Percentiles rank a stretch among this genome's conserved stretches.
These are phyloP conservation scores for Gossypioides kirkii DNA, from an alignment of 345 rosid species.

Conservation along the genomic window DNA sequence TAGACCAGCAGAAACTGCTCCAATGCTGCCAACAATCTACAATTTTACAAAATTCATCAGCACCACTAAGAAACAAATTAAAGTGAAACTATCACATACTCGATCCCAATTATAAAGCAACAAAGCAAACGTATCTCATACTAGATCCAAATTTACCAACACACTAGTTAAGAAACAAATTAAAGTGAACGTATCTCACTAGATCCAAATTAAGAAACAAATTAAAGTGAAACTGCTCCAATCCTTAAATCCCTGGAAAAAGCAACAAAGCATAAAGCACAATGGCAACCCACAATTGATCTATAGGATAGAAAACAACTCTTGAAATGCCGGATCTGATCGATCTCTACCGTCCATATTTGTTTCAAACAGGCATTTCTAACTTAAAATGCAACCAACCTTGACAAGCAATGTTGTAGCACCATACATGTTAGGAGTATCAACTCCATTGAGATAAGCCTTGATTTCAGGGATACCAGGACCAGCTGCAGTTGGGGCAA, in stretches of 20 bases:
- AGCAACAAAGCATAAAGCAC: background rate
- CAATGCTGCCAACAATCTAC: conserved; percentile 86
- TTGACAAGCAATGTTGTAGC: conserved; percentile 71
- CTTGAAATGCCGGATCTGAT: background rate
- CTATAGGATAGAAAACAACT: background rate
- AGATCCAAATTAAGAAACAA: too few species aligned
- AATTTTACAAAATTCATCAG: background rate
- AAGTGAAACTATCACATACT: background rate
- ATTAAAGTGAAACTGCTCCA: too few species aligned
- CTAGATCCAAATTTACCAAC: background rate
- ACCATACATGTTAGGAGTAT: conserved; percentile 89
- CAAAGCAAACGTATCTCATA: background rate
- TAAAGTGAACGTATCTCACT: background rate
- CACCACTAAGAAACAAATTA: background rate
- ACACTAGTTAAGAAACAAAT: background rate
- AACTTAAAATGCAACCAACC: conserved; percentile 28
- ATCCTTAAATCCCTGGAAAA: too few species aligned
- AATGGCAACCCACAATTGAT: background rate
- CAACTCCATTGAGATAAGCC: conserved; percentile 94
- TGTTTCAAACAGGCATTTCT: background rate
- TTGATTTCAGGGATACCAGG: conserved; percentile 95
- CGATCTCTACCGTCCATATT: background rate
- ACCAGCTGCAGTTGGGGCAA: conserved; percentile 95
- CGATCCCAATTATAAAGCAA: background rate
- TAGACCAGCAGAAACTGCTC: conserved; percentile 83